Percentiles rank a stretch among this genome's conserved stretches.
Conservation (phyloP, 768 basidiomycete genomes). For the Kwoniella dejecticola region DNA sequence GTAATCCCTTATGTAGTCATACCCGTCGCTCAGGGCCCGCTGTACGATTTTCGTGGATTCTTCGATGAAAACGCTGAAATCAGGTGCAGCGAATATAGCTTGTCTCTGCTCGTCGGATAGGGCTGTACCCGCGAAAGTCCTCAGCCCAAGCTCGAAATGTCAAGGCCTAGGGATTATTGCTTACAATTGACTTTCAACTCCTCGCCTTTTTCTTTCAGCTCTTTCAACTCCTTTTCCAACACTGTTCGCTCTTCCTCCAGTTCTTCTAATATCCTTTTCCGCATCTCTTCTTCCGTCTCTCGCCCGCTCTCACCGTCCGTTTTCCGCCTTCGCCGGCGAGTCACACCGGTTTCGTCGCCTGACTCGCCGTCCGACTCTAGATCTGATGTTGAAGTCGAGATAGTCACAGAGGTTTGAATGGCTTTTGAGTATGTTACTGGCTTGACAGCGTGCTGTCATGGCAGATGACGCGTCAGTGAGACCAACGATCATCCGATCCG, state of each 20-base stretch:
- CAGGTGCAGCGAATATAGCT: slow-evolving; percentile 79
- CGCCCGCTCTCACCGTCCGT: slow-evolving; percentile 34
- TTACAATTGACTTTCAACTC: slow-evolving; percentile 38
- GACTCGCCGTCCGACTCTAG: slow-evolving; percentile 57
- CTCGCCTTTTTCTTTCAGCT: slow-evolving; percentile 42
- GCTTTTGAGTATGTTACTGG: slow-evolving; percentile 55
- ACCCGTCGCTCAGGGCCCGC: slow-evolving; percentile 88
- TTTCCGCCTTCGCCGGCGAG: slow-evolving; percentile 39
- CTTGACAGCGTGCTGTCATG: slow-evolving; percentile 20
- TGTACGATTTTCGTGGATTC: slow-evolving; percentile 93
- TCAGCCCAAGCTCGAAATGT: not conserved
- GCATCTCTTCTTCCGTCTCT: slow-evolving; percentile 70
- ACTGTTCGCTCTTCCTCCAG: slow-evolving; percentile 81
- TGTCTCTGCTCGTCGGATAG: slow-evolving; percentile 81
- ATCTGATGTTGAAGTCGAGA: slow-evolving; percentile 33
- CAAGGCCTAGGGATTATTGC: not conserved
- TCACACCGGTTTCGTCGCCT: slow-evolving; percentile 60
- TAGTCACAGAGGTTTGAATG: slow-evolving; percentile 48
- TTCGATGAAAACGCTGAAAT: slow-evolving; percentile 92
- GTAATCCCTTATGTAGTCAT: slow-evolving; percentile 97
- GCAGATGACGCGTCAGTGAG: not conserved
- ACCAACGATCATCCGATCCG: too few relatives aligned
- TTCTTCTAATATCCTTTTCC: slow-evolving; percentile 76
- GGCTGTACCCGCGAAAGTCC: slow-evolving; percentile 63
- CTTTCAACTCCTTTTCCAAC: slow-evolving; percentile 69